These are phyloP conservation scores for Phlebiopsis flavidoalba DNA, from an alignment of 768 basidiomycete species.

Conservation along the genomic window DNA sequence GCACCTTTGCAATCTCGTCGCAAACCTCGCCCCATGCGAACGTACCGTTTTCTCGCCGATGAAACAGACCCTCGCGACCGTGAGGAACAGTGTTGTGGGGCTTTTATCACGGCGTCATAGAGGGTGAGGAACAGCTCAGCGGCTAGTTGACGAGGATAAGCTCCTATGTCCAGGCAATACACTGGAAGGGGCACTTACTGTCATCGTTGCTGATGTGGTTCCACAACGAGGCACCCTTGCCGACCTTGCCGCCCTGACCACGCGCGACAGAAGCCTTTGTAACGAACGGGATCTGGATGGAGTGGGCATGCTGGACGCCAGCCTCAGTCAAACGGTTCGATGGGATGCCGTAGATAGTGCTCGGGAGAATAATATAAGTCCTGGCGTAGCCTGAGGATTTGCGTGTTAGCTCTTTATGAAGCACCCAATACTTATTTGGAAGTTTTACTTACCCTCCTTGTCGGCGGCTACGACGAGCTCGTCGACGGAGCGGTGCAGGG, in stretches of 20 bases:
- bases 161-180: constrained; percentile 5
- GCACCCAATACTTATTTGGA: background rate
- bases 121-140: constrained; percentile 32
- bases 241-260: constrained; percentile 47
- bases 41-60: constrained; percentile 26
- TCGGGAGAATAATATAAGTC: constrained; percentile 18
- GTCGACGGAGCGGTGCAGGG: too few relatives aligned
- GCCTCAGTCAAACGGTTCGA: constrained; percentile 39
- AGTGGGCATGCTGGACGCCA: constrained; percentile 48
- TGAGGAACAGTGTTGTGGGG: constrained; percentile 14
- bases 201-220: constrained; percentile 18
- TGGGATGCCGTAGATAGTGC: constrained; percentile 56
- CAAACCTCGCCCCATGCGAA: constrained; percentile 27
- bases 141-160: constrained; percentile 26
- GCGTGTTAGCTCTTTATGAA: constrained; percentile 27
- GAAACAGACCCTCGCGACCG: constrained; percentile 30
- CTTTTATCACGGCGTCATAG: constrained; percentile 27
- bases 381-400: constrained; percentile 46
- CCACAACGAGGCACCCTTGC: constrained; percentile 56
- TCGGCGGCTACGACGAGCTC: constrained; percentile 40
- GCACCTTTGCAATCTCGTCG: constrained; percentile 27
- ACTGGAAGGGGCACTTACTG: constrained; percentile 53
- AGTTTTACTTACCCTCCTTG: constrained; percentile 35
- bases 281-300: constrained; percentile 17
- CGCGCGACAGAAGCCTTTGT: constrained; percentile 40